Conservation (phyloP, 148 eudicot genomes). For the Rhododendron henanense region DNA sequence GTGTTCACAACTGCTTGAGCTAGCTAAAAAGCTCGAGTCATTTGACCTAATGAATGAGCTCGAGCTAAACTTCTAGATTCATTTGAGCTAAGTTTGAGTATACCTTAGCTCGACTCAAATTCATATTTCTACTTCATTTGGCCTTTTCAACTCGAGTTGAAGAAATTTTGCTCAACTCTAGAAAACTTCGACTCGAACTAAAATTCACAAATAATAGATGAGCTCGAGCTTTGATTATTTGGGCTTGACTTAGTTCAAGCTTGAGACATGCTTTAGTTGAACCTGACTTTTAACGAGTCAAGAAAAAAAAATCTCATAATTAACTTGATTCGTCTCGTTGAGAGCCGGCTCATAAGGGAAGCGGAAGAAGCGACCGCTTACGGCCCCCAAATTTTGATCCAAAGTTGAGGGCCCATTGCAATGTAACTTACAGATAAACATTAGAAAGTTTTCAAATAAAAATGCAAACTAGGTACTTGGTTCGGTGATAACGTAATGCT, state of each 20-base stretch:
- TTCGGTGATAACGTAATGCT: too few species aligned
- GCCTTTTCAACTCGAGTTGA: background rate
- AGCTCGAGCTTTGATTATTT: background rate
- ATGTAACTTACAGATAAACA: too few species aligned
- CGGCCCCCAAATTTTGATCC: too few species aligned
- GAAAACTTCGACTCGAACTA: background rate
- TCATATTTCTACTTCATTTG: background rate
- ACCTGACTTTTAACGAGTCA: background rate
- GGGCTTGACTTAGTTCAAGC: background rate
- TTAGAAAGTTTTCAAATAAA: too few species aligned
- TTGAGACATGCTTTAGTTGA: background rate
- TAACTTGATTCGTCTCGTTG: too few species aligned
- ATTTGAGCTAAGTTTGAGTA: background rate
- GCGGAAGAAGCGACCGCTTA: too few species aligned
- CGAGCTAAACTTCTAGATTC: background rate
- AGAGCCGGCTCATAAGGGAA: too few species aligned
- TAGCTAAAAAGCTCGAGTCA: background rate
- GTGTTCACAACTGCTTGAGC: background rate
- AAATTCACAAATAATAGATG: background rate
- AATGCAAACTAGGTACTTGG: too few species aligned
- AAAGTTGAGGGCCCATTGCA: too few species aligned
- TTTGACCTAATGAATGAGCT: background rate
- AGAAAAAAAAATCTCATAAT: too few species aligned
- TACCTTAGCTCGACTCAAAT: background rate
- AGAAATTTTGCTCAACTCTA: background rate